Base-by-base conservation (phyloP, 768 basidiomycete species). In the Crucibulum laeve region DNA sequence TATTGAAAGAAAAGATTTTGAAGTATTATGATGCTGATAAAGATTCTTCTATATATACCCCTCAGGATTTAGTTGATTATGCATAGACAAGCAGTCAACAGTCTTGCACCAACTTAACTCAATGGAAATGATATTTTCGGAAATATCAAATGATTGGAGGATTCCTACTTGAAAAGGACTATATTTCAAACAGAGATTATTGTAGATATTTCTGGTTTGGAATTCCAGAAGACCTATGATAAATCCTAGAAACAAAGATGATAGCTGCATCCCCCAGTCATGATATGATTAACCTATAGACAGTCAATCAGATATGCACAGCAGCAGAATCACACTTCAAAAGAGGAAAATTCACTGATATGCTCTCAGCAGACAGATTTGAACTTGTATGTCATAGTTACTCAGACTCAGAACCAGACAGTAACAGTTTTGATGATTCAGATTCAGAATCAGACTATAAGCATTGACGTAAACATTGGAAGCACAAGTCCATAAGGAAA, bases 191-290 rank as follows among this genome's bases (percentile, higher is more conserved):
- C 0, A 4, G n/a, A 22, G 22, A 49, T 1, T 47, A 49, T 15
- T 0, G 44, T 13, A 36, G 41, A 4, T 44, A 46, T 22, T 50
- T 42, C 22, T 53, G 48, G 48, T 22, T 24, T n/a, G 48, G 51
- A 30, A 37, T 53, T 1, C 45, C 49, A 14, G 3, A 5, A 0
- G 17, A 26, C 3, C 6, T 50, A 4, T 5, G 13, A 39, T 8
- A 15, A 10, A 6, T 40, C 1, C 25, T 52, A 43, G 13, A n/a
- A n/a, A 13, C 42, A 5, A 38, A 40, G 8, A 34, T 52, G 1
- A 15, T 46, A 14, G 36, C 44, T 0, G 37, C 18, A 8, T 0
- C 21, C 10, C 41, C 41, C 10, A 2, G 3, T 10, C 48, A 42
- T 32, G 42, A 52, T 18, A 24, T 3, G 2, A 25, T 40, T 2